Evolutionary conservation across 2,329 filamentous ascomycete species (phyloP).

Genomic region (Microcyclospora pomicola): DNA sequence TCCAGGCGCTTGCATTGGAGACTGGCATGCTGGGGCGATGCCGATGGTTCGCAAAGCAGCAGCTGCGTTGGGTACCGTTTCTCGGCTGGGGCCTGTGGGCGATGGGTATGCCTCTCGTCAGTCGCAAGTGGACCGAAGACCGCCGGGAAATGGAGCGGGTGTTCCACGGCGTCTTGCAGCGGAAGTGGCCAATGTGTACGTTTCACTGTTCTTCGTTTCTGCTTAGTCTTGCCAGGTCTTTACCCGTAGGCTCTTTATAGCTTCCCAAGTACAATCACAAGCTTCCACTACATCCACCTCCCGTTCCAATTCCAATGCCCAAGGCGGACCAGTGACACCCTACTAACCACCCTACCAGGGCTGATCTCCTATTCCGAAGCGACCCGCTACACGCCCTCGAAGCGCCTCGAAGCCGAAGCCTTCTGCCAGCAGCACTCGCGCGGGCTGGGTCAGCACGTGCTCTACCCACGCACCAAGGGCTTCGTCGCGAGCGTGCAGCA

Average conservation of each 20-base stretch:
- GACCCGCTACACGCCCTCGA: constrained; percentile 43
- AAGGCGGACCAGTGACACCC: neutral
- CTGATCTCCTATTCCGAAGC: constrained; percentile 51
- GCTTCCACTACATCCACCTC: neutral
- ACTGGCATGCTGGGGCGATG: constrained; percentile 47
- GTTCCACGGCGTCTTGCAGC: constrained; percentile 40
- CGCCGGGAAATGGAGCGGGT: constrained; percentile 42
- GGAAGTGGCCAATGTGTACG: constrained; percentile 46
- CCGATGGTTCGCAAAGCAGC: constrained; percentile 49
- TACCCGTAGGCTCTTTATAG: no score
- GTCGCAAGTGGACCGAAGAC: constrained; percentile 45
- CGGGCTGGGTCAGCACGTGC: constrained; percentile 41
- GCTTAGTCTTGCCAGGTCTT: no score
- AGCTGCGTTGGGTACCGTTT: constrained; percentile 46
- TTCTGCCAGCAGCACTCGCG: constrained; percentile 41
- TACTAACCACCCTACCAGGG: constrained; percentile 29
- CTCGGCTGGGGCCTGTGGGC: constrained; percentile 52
- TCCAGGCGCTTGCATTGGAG: constrained; percentile 42
- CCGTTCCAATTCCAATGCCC: neutral
- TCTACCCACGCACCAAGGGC: constrained; percentile 48
- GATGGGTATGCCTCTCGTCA: constrained; percentile 52
- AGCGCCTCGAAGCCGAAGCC: constrained; percentile 35
- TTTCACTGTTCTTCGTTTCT: constrained; percentile 6
- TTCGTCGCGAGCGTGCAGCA: constrained; percentile 47
- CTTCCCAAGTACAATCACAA: neutral